phyloP scores from a whole-genome alignment of 495 filamentous ascomycete species.

The Neurospora cerealis region DNA sequence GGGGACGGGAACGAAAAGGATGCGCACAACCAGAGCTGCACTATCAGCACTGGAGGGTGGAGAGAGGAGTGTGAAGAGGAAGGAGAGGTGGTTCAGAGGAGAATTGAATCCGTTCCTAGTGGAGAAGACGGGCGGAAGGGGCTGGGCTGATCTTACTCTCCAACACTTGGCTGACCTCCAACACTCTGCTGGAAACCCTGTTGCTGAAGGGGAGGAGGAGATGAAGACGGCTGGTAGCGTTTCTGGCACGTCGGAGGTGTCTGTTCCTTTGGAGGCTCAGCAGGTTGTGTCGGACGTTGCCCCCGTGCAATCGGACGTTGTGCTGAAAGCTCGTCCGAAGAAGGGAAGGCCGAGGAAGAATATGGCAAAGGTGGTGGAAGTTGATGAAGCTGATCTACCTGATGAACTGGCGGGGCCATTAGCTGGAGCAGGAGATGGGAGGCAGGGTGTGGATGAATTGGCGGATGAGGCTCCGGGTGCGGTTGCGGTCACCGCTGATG shows the following conservation, averaged over 20 bases:
- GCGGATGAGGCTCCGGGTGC: background rate
- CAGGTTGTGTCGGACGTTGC: background rate
- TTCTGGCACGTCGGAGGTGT: background rate
- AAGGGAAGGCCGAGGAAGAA: background rate
- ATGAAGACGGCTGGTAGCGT: background rate
- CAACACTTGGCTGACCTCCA: background rate
- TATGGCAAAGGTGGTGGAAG: background rate
- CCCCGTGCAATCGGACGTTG: background rate
- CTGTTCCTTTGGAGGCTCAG: background rate
- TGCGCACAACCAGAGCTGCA: slow-evolving; percentile 68
- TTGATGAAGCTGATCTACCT: background rate
- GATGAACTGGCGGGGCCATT: background rate
- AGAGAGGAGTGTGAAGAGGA: slow-evolving; percentile 56
- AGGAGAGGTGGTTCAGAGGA: slow-evolving; percentile 70
- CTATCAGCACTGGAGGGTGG: slow-evolving; percentile 79
- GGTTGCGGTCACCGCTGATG: background rate
- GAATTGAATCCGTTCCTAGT: slow-evolving; percentile 53
- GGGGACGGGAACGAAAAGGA: slow-evolving; percentile 37
- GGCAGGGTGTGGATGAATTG: background rate
- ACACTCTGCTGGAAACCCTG: background rate
- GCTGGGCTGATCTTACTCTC: slow-evolving; percentile 44
- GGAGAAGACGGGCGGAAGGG: slow-evolving; percentile 53
- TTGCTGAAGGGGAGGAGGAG: background rate
- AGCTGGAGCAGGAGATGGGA: background rate
- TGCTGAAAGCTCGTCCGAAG: background rate